phyloP scores from a whole-genome alignment of 2,329 filamentous ascomycete species.

The Neofusicoccum umdonicola region DNA sequence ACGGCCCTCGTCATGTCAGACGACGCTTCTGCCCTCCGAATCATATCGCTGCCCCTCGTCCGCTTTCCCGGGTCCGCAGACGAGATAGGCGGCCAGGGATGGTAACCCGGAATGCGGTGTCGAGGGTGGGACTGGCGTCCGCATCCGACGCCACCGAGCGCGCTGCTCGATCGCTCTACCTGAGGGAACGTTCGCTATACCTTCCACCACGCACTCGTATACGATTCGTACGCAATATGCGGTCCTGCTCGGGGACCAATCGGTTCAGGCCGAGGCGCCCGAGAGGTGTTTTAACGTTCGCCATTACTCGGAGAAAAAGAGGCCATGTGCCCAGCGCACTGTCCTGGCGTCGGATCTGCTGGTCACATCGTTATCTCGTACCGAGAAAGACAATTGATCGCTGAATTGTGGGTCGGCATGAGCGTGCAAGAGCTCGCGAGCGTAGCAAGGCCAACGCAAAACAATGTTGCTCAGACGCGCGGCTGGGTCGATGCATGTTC shows the following conservation, averaged over 20 bases:
- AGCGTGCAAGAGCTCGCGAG: background rate
- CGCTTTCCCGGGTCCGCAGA: background rate
- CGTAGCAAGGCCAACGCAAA: background rate
- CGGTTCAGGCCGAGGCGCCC: background rate
- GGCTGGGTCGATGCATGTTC: conserved; percentile 4
- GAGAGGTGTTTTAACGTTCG: background rate
- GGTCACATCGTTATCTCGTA: background rate
- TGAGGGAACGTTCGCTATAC: background rate
- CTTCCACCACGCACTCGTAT: background rate
- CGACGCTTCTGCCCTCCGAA: background rate
- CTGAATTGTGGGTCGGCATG: background rate
- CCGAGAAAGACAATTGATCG: background rate
- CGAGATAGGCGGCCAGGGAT: background rate
- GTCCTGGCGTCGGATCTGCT: background rate
- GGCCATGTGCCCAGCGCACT: background rate
- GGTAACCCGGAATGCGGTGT: conserved; percentile 11
- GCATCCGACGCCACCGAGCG: background rate
- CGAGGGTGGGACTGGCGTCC: background rate
- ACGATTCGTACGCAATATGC: background rate
- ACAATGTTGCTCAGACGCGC: conserved; percentile 2
- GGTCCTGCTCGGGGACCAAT: background rate
- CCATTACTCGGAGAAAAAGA: background rate
- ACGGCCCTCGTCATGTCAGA: background rate
- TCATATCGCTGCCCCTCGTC: background rate
- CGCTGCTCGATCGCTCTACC: background rate